Conservation (phyloP, 441 rosid genomes). For the Hypseocharis bilobata region DNA sequence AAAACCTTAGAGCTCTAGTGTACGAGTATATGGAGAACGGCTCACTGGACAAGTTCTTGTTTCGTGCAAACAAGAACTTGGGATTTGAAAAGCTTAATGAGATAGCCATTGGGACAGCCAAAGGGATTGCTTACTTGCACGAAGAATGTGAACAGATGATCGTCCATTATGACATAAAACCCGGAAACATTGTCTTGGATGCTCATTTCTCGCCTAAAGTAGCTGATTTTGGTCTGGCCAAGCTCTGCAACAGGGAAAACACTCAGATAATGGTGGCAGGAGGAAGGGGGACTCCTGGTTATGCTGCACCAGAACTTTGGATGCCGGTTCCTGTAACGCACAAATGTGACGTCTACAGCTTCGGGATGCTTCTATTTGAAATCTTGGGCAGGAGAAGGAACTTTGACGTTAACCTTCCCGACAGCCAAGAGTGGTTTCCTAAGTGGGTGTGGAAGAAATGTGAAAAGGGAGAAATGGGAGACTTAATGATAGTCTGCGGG, state of each 20-base stretch:
- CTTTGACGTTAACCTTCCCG: neutral
- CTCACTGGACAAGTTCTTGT: slow-evolving; percentile 15
- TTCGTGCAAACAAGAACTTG: neutral
- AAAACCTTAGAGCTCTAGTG: slow-evolving; percentile 14
- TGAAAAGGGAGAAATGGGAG: slow-evolving; percentile 3
- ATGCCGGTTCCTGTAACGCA: neutral
- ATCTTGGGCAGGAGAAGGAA: slow-evolving; percentile 14
- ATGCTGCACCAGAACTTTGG: slow-evolving; percentile 14
- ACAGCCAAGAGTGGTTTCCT: slow-evolving; percentile 13
- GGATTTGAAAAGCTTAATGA: slow-evolving; percentile 14
- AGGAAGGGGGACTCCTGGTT: slow-evolving; percentile 17
- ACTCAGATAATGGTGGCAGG: slow-evolving; percentile 10
- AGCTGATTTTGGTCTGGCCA: slow-evolving; percentile 22
- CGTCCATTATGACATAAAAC: slow-evolving; percentile 25
- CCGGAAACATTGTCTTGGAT: slow-evolving; percentile 24
- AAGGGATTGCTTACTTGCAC: slow-evolving; percentile 25
- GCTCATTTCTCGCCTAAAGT: slow-evolving; percentile 15
- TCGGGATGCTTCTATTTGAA: slow-evolving; percentile 18
- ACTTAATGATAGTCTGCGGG: neutral
- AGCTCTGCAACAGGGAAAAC: slow-evolving; percentile 13
- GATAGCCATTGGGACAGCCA: slow-evolving; percentile 15
- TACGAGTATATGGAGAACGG: slow-evolving; percentile 25
- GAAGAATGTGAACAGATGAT: slow-evolving; percentile 21
- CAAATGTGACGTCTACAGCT: slow-evolving; percentile 19
- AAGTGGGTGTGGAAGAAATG: slow-evolving; percentile 12